Conservation (phyloP, 257 asterid species). For the Jasminum sambac region DNA sequence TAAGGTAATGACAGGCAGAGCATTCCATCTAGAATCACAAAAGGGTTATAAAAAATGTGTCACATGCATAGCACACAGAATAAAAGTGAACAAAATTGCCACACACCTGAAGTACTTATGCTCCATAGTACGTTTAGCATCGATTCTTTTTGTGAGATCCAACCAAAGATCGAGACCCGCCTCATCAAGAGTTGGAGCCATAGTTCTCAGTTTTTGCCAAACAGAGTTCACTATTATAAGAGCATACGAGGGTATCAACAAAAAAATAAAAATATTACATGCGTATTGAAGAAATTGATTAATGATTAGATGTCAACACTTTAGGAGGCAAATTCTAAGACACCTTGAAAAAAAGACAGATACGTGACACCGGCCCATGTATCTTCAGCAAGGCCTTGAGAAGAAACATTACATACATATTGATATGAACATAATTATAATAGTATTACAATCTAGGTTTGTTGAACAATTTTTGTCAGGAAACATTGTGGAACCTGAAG, state of each 20-base stretch:
- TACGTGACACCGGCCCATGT: background rate
- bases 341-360: background rate
- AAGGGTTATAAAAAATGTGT: too few species aligned
- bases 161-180: constrained; percentile 24
- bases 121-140: constrained; percentile 81
- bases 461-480: too few species aligned
- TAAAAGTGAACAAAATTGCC: too few species aligned
- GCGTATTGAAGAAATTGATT: background rate
- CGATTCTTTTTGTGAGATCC: constrained; percentile 89
- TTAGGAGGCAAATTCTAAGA: background rate
- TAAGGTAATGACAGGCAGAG: too few species aligned
- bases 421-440: too few species aligned
- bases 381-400: background rate
- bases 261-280: too few species aligned
- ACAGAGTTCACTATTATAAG: too few species aligned
- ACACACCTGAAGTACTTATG: constrained; percentile 88
- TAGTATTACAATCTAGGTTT: too few species aligned
- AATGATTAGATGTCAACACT: background rate
- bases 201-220: background rate
- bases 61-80: too few species aligned
- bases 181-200: background rate
- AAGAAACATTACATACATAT: background rate
- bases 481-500: constrained; percentile 24
- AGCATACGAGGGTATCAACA: too few species aligned
- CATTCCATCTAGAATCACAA: too few species aligned